A percentile compares a stretch with the other conserved stretches of the same genome.
These are phyloP conservation scores for Xylaria longipes DNA, from an alignment of 495 filamentous ascomycete genomes.

Conservation along the genomic window DNA sequence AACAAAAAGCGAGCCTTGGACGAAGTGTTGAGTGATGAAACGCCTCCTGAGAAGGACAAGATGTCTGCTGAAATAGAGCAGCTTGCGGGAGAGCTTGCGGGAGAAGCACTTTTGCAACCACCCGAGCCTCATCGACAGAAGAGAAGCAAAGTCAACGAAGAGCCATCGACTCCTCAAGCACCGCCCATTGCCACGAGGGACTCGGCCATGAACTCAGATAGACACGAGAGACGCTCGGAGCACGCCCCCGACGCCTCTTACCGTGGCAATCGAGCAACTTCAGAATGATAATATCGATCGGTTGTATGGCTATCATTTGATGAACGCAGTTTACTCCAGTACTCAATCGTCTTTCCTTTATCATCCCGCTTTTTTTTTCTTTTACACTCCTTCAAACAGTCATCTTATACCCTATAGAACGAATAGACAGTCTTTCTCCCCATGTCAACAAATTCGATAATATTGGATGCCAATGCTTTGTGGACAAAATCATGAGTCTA, in stretches of 20 bases:
- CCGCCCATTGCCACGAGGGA: not conserved
- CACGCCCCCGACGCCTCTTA: not conserved
- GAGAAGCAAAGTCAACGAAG: not conserved
- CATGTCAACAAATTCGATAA: not conserved
- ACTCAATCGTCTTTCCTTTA: not conserved
- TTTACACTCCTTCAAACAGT: not conserved
- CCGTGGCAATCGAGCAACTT: not conserved
- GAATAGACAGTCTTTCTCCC: constrained; percentile 3
- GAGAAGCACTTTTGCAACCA: not conserved
- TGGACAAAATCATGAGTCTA: not conserved
- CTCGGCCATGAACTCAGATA: not conserved
- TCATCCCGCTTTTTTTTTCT: not conserved
- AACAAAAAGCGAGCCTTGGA: constrained; percentile 1
- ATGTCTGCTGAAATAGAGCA: constrained; percentile 21
- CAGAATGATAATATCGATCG: not conserved
- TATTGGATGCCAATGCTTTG: not conserved
- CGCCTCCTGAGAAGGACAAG: constrained; percentile 19
- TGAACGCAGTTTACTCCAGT: no score
- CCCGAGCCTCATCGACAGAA: not conserved
- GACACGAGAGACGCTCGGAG: not conserved
- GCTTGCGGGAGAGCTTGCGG: constrained; percentile 19
- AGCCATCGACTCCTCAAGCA: not conserved
- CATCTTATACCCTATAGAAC: constrained; percentile 18
- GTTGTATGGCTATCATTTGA: not conserved
- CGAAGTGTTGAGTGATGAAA: constrained; percentile 15